phyloP scores from a whole-genome alignment of 2,329 filamentous ascomycete genomes.

The Fusarium dlaminii region DNA sequence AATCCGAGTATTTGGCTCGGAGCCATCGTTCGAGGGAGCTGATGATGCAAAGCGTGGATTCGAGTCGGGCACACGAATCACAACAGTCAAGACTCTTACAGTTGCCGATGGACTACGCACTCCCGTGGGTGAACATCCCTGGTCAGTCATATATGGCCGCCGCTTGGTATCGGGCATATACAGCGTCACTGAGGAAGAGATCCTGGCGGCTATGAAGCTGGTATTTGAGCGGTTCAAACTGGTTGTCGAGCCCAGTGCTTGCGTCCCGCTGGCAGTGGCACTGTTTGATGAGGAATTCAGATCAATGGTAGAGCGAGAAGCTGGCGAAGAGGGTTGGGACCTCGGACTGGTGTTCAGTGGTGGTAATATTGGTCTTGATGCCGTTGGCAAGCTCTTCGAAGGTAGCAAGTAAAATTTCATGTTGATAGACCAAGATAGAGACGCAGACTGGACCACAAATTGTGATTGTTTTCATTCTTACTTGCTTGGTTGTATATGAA shows the following conservation, averaged over 20 bases:
- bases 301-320: slow-evolving; percentile 73
- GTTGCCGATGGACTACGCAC: slow-evolving; percentile 91
- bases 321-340: slow-evolving; percentile 78
- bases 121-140: slow-evolving; percentile 79
- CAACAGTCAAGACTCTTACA: slow-evolving; percentile 77
- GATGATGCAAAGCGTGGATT: slow-evolving; percentile 84
- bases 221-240: slow-evolving; percentile 90
- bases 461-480: not conserved
- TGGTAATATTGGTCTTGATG: slow-evolving; percentile 67
- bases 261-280: slow-evolving; percentile 83
- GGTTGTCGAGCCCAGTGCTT: slow-evolving; percentile 87
- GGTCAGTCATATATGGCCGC: slow-evolving; percentile 77
- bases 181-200: slow-evolving; percentile 83
- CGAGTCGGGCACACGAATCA: slow-evolving; percentile 69
- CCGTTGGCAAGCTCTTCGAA: slow-evolving; percentile 61
- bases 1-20: slow-evolving; percentile 84
- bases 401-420: slow-evolving; percentile 8
- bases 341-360: slow-evolving; percentile 69
- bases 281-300: slow-evolving; percentile 89
- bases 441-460: not conserved
- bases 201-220: slow-evolving; percentile 77
- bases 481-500: not conserved
- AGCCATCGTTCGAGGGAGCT: slow-evolving; percentile 83
- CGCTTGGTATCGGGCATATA: slow-evolving; percentile 76
- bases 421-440: not conserved